Evolutionary conservation across 169 alveolate species (phyloP).

Genomic region (Perkinsus chesapeaki): DNA sequence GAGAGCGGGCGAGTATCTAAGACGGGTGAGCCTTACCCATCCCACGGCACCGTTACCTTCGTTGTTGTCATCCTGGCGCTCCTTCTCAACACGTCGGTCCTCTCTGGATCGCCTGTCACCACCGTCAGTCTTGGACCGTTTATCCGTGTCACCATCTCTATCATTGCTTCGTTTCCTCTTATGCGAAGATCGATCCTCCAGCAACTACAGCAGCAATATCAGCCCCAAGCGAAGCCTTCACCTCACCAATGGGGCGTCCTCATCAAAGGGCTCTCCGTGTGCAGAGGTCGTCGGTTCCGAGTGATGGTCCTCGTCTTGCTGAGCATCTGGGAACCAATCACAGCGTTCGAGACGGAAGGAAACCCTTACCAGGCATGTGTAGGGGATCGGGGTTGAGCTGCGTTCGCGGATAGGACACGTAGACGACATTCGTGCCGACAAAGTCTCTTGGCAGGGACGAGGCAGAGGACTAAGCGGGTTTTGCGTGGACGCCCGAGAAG

Average conservation of each 20-base stretch:
- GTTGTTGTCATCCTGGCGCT: not conserved
- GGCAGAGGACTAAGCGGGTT: not conserved
- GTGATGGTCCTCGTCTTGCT: not conserved
- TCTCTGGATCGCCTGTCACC: not conserved
- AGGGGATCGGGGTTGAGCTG: not conserved
- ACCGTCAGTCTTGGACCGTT: not conserved
- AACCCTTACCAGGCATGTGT: not conserved
- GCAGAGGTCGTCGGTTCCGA: not conserved
- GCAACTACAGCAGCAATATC: not conserved
- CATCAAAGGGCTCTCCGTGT: not conserved
- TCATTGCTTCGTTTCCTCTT: not conserved
- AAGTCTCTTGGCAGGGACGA: not conserved
- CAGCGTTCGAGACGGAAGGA: not conserved
- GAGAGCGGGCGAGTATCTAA: not conserved
- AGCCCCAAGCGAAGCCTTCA: not conserved
- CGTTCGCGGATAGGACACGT: not conserved
- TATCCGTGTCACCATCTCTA: not conserved
- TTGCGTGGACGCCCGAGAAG: no score
- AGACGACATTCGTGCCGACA: not conserved
- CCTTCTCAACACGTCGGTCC: not conserved
- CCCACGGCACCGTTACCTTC: not conserved
- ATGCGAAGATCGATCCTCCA: not conserved
- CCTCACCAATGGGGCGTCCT: not conserved
- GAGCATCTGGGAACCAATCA: no score
- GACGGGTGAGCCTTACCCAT: not conserved